Evolutionary conservation across 148 eudicot genomes (phyloP).

Genomic region (Camellia japonica): DNA sequence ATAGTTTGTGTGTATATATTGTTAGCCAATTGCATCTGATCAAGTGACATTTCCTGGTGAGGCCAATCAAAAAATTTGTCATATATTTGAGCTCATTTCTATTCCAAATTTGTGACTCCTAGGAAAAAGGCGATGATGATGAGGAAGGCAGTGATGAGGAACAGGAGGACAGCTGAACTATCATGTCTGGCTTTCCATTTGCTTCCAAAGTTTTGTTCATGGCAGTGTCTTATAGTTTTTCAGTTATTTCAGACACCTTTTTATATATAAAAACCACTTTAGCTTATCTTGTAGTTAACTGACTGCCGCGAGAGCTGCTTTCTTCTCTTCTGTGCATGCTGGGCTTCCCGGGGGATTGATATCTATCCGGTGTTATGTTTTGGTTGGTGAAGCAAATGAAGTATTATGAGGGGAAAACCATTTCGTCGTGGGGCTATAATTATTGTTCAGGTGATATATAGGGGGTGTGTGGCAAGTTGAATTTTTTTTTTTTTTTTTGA

Average conservation of each 20-base stretch:
- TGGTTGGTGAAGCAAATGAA: too few relatives aligned
- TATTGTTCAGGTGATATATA: too few relatives aligned
- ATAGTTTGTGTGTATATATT: too few relatives aligned
- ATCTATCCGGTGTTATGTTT: too few relatives aligned
- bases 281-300: not conserved
- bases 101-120: not conserved
- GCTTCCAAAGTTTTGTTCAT: not conserved
- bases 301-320: too few relatives aligned
- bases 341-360: too few relatives aligned
- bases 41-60: not conserved
- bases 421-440: too few relatives aligned
- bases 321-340: too few relatives aligned
- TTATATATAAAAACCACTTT: not conserved
- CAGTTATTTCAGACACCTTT: not conserved
- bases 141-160: constrained; percentile 42
- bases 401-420: too few relatives aligned
- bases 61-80: not conserved
- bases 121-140: constrained; percentile 33
- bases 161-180: constrained; percentile 15
- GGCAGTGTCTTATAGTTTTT: not conserved
- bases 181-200: not conserved
- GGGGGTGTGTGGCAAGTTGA: too few relatives aligned
- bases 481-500: too few relatives aligned
- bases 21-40: not conserved
- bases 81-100: not conserved